Percentiles rank a stretch among this genome's conserved stretches.
Evolutionary conservation across 495 filamentous ascomycete genomes (phyloP).

Genomic region (Penicillium parvum): DNA sequence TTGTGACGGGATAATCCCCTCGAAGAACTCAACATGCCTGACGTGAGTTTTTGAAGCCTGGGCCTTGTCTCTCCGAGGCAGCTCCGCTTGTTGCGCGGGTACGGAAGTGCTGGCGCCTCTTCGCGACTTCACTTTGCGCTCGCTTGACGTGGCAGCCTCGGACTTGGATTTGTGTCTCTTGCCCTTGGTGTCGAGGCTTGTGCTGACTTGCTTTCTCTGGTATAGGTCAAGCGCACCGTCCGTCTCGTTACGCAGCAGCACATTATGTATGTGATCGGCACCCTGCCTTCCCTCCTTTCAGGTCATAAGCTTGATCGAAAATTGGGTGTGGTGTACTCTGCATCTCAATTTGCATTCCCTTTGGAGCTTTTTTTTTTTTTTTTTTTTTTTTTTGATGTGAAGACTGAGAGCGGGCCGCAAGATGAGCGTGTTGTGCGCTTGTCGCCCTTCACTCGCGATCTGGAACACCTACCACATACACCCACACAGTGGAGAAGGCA

Average conservation of each 20-base stretch:
- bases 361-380: too few species aligned
- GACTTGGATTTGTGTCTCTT: neutral
- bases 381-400: too few species aligned
- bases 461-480: constrained; percentile 4
- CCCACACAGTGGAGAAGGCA: neutral
- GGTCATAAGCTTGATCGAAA: constrained; percentile 2
- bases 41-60: constrained; percentile 38
- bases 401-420: too few species aligned
- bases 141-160: neutral
- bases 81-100: neutral
- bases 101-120: neutral
- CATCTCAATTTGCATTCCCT: too few species aligned
- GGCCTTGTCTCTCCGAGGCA: neutral
- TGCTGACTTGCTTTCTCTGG: constrained; percentile 1
- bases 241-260: constrained; percentile 90
- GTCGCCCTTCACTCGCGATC: neutral
- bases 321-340: too few species aligned
- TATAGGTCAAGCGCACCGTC: constrained; percentile 76
- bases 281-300: constrained; percentile 5
- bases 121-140: neutral
- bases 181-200: neutral
- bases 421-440: too few species aligned
- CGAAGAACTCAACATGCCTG: constrained; percentile 42
- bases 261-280: constrained; percentile 62
- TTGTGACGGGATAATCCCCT: neutral